These are phyloP conservation scores for Fusarium sp. DNA, from an alignment of 2,329 filamentous ascomycete species.

Conservation along the genomic window DNA sequence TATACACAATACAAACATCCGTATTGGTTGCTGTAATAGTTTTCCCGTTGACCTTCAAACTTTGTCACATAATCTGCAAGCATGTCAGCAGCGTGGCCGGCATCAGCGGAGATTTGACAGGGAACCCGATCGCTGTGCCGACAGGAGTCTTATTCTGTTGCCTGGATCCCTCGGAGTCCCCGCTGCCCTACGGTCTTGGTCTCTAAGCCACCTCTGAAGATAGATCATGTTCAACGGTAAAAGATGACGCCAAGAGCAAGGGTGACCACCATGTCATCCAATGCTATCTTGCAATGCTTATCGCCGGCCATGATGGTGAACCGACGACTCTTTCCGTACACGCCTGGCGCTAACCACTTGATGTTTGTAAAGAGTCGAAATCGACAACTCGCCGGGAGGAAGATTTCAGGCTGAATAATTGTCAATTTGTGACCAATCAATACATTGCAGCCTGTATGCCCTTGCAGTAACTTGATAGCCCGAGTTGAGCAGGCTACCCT, in stretches of 20 bases:
- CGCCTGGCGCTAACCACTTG: background rate
- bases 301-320: background rate
- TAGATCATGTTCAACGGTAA: constrained; percentile 3
- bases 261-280: constrained; percentile 23
- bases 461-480: background rate
- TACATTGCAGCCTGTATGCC: background rate
- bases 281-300: constrained; percentile 16
- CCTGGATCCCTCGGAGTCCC: constrained; percentile 3
- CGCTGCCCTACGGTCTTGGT: constrained; percentile 2
- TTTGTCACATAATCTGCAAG: background rate
- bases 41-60: background rate
- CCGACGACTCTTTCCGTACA: background rate
- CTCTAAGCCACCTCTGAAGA: background rate
- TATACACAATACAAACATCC: background rate
- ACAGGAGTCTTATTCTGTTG: constrained; percentile 11
- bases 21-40: background rate
- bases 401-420: constrained; percentile 9
- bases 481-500: background rate
- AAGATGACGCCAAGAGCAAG: constrained; percentile 14
- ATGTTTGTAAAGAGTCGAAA: background rate
- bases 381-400: background rate
- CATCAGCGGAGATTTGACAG: constrained; percentile 1
- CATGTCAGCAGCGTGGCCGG: constrained; percentile 10
- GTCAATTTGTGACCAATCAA: background rate
- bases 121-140: background rate